Conservation (phyloP, 2,329 filamentous ascomycete genomes). For the Diplodia seriata region DNA sequence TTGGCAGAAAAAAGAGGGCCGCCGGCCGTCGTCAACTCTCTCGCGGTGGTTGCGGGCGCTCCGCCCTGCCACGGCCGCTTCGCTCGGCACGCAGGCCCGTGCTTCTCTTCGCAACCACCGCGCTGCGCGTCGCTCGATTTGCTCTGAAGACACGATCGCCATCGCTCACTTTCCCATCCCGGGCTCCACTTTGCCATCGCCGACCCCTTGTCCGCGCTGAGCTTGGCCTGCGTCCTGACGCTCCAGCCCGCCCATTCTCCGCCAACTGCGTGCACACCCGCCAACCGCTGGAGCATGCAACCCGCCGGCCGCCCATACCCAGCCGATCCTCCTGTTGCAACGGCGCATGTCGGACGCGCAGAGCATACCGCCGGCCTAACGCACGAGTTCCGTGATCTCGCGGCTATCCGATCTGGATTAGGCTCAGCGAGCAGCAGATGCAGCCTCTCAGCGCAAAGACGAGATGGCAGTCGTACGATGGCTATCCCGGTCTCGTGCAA, state of each 20-base stretch:
- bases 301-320: neutral
- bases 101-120: slow-evolving; percentile 1
- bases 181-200: slow-evolving; percentile 26
- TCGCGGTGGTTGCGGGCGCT: slow-evolving; percentile 10
- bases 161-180: slow-evolving; percentile 29
- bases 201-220: slow-evolving; percentile 13
- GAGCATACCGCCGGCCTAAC: neutral
- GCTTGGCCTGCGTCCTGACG: slow-evolving; percentile 25
- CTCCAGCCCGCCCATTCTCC: neutral
- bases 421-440: neutral
- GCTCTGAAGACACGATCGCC: slow-evolving; percentile 21
- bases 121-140: slow-evolving; percentile 8
- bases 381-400: slow-evolving; percentile 24
- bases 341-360: neutral
- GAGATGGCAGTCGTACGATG: slow-evolving; percentile 20
- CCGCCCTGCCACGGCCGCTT: neutral
- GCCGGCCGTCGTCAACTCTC: neutral
- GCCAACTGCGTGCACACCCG: neutral
- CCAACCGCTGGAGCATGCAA: neutral
- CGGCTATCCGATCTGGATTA: slow-evolving; percentile 10
- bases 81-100: neutral
- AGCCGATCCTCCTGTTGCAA: neutral
- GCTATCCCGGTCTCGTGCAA: slow-evolving; percentile 10
- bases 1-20: slow-evolving; percentile 7
- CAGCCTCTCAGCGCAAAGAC: slow-evolving; percentile 19